A percentile compares a stretch with the other conserved stretches of the same genome.
These are phyloP conservation scores for Candida maesae DNA, from an alignment of 805 yeast genomes.

Conservation along the genomic window DNA sequence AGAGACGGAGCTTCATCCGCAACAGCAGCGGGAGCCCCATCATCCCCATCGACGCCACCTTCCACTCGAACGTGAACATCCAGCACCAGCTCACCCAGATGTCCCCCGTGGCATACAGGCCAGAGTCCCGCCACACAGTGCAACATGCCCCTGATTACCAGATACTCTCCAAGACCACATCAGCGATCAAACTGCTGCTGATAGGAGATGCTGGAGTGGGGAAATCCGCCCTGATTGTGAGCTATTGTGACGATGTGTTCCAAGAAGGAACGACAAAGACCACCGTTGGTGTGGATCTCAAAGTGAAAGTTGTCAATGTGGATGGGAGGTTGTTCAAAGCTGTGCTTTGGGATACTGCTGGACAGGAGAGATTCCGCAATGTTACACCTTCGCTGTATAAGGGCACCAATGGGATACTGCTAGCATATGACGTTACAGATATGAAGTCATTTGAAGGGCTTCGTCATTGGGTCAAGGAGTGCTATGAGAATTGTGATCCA, in stretches of 20 bases:
- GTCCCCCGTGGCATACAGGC: conserved; percentile 16
- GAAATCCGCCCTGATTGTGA: conserved; percentile 42
- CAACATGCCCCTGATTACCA: conserved; percentile 21
- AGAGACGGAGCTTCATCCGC: conserved; percentile 24
- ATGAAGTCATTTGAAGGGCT: conserved; percentile 34
- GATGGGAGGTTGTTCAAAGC: conserved; percentile 42
- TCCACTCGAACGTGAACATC: conserved; percentile 23
- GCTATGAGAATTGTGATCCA: conserved; percentile 33
- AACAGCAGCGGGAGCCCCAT: conserved; percentile 25
- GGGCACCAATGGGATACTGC: conserved; percentile 43
- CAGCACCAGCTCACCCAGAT: conserved; percentile 18
- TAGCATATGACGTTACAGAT: conserved; percentile 43
- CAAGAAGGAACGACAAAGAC: conserved; percentile 33
- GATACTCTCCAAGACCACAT: conserved; percentile 16
- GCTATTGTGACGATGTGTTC: conserved; percentile 37
- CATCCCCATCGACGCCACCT: conserved; percentile 25
- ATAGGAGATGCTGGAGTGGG: conserved; percentile 48
- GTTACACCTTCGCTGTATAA: conserved; percentile 42
- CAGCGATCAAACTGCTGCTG: conserved; percentile 34
- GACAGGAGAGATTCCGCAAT: conserved; percentile 46
- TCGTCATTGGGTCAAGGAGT: conserved; percentile 41
- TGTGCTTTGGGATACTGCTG: conserved; percentile 49
- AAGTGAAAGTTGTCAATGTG: conserved; percentile 39
- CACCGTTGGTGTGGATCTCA: conserved; percentile 46
- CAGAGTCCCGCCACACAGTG: conserved; percentile 13